Percentiles rank a stretch among this genome's conserved stretches.
Evolutionary conservation across 2,329 filamentous ascomycete species (phyloP).

Genomic region (Colletotrichum tabaci): DNA sequence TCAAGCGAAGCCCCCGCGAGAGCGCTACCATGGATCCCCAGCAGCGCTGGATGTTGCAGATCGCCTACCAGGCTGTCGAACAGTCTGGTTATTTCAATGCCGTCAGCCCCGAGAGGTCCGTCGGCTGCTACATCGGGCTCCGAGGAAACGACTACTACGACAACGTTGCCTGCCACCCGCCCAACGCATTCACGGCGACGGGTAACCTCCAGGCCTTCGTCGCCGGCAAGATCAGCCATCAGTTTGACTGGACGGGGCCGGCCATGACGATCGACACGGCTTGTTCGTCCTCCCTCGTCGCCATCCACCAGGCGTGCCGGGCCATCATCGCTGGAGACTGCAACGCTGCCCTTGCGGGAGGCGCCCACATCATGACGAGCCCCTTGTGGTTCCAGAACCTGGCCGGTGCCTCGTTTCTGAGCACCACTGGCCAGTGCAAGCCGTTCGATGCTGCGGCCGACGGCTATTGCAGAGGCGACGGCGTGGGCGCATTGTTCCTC

Average conservation of each 20-base stretch:
- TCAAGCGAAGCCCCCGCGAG: conserved; percentile 52
- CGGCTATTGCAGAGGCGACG: conserved; percentile 68
- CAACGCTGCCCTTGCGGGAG: conserved; percentile 55
- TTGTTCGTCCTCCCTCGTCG: conserved; percentile 54
- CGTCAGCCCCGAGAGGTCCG: conserved; percentile 23
- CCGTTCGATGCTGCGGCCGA: conserved; percentile 53
- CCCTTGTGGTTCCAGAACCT: conserved; percentile 37
- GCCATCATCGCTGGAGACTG: conserved; percentile 52
- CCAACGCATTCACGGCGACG: conserved; percentile 55
- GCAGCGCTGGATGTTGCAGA: conserved; percentile 55
- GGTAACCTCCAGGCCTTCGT: conserved; percentile 54
- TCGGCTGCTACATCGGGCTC: conserved; percentile 56
- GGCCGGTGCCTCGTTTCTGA: conserved; percentile 47
- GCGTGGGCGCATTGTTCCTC: conserved; percentile 58
- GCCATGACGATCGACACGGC: conserved; percentile 55
- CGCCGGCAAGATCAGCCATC: conserved; percentile 52
- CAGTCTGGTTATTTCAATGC: conserved; percentile 46
- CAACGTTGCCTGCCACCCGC: conserved; percentile 53
- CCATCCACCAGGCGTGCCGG: conserved; percentile 49
- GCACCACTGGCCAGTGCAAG: conserved; percentile 51
- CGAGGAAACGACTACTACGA: conserved; percentile 56
- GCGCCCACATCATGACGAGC: conserved; percentile 52
- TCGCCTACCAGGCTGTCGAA: conserved; percentile 58
- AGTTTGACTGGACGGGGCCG: conserved; percentile 57
- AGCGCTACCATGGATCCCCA: conserved; percentile 55